Percentiles rank a stretch among this genome's conserved stretches.
These are phyloP conservation scores for Fusarium anthophilum DNA, from an alignment of 2,329 filamentous ascomycete species.

Conservation along the genomic window DNA sequence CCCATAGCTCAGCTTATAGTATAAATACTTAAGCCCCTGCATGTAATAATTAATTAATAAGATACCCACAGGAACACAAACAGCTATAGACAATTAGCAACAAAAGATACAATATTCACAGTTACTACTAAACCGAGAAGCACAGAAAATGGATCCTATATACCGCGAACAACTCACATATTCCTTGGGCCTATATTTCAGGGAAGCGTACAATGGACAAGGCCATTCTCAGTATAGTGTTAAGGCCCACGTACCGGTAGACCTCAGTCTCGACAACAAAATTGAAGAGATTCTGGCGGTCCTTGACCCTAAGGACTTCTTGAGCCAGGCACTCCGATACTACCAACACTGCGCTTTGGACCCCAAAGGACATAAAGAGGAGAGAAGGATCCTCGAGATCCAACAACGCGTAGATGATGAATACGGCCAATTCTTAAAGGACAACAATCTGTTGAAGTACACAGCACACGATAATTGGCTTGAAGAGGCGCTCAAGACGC, in stretches of 20 bases:
- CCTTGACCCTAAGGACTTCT: neutral
- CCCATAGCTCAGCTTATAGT: neutral
- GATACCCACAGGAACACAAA: fast-evolving
- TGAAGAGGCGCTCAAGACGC: neutral
- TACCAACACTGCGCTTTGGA: neutral
- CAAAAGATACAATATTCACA: neutral
- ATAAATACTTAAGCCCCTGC: fast-evolving
- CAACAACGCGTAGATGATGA: neutral
- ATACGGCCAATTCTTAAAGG: no score
- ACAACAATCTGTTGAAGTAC: neutral
- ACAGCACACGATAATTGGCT: neutral
- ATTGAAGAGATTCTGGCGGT: neutral
- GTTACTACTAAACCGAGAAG: neutral
- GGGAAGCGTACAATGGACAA: neutral
- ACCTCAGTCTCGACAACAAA: neutral
- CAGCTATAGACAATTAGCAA: fast-evolving
- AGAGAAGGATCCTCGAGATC: neutral
- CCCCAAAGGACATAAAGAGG: fast-evolving
- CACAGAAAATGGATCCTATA: neutral
- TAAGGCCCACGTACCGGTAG: neutral
- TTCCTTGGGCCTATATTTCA: neutral
- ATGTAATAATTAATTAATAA: fast-evolving
- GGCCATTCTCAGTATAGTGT: neutral
- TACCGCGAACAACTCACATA: neutral
- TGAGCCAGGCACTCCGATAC: neutral